A percentile compares a stretch with the other conserved stretches of the same genome.
Evolutionary conservation across 2,329 filamentous ascomycete genomes (phyloP).

Genomic region (Fusarium odoratissimum): DNA sequence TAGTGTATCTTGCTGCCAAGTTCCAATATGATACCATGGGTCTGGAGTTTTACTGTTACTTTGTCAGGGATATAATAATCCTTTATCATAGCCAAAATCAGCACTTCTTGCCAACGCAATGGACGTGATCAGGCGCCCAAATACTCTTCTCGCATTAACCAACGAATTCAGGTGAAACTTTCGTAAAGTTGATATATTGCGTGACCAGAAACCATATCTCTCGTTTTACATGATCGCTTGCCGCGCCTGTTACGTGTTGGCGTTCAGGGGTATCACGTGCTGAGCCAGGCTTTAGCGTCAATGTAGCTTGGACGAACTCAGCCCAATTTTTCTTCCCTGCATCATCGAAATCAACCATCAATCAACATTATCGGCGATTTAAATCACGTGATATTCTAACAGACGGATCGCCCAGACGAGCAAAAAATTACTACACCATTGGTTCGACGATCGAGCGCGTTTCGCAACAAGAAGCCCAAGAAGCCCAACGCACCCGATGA

Average conservation of each 20-base stretch:
- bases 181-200: neutral
- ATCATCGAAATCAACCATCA: constrained; percentile 43
- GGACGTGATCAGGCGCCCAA: neutral
- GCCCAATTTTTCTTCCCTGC: constrained; percentile 47
- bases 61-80: constrained; percentile 30
- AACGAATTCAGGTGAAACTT: neutral
- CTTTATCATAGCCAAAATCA: constrained; percentile 23
- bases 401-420: constrained; percentile 43
- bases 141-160: neutral
- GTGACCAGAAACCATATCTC: neutral
- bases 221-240: constrained; percentile 10
- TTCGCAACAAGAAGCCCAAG: constrained; percentile 39
- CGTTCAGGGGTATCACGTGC: constrained; percentile 48
- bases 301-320: constrained; percentile 27
- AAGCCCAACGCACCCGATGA: constrained; percentile 46
- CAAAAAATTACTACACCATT: constrained; percentile 43
- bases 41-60: constrained; percentile 41
- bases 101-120: constrained; percentile 8
- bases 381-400: constrained; percentile 49
- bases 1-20: constrained; percentile 34
- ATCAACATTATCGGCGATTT: constrained; percentile 33
- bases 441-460: constrained; percentile 30
- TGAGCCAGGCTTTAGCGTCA: constrained; percentile 36
- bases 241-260: constrained; percentile 32
- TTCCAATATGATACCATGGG: constrained; percentile 54